Evolutionary conservation across 352 stramenopile species (phyloP), one percentile per base, ranked within the genome.

Genomic region (Pythium dissimile): DNA sequence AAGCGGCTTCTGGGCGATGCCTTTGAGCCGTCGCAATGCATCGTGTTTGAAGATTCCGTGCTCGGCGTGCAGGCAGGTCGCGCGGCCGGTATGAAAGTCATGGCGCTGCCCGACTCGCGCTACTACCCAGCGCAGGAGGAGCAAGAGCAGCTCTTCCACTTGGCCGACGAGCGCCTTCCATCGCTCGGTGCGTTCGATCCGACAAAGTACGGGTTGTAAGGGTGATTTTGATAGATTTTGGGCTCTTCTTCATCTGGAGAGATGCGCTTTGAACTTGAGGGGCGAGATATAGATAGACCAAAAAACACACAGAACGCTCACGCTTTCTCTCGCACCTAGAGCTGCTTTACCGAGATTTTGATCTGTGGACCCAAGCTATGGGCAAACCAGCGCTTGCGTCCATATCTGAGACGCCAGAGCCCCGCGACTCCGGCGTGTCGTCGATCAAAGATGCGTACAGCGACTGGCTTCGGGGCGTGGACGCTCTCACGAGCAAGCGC

Each of bases 11-110:
- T 84, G 47, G 62, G 69, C 34, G 51, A 75, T 3, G 59, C 67
- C 24, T 62, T 80, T 28, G 67, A 64, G 23, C 56, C 71, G 5
- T 69, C 74, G n/a, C 62, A 66, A 35, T 91, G 73, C 53, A 62
- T 91, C 51, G 77, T 91, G 49, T 89, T 92, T 46, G 84, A 93
- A 45, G 84, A 93, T 68, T 90, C 84, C 30, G 64, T 85, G 15
- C 74, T 80, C 27, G 84, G 84, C 21, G 80, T 89, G 18, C 70
- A 69, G 23, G 81, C 81, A 5, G 81, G 74, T 0, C 87, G 87
- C 15, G 67, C 69, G 2, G 84, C 84, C 2, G 70, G 53, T 6
- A 92, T 92, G 84, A 71, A 84, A 59, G 81, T 73, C 15, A 75
- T 94, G 37, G 81, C 80, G 24, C 67, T 94, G 31, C 84, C 81